phyloP scores from a whole-genome alignment of 805 yeast genomes.

The Naumovozyma baii region DNA sequence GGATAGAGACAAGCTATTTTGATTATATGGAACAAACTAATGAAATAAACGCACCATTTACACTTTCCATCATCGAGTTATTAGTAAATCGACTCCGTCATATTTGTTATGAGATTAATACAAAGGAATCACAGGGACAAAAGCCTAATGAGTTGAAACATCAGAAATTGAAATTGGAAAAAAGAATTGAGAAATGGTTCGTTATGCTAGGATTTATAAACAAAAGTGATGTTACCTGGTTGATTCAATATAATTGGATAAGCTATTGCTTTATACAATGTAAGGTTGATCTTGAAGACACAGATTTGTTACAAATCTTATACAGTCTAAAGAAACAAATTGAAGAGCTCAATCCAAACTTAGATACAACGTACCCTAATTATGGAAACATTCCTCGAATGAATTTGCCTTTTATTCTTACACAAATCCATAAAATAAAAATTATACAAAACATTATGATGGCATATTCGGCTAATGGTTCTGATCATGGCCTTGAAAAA shows the following conservation, averaged over 20 bases:
- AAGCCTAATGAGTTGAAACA: slow-evolving; percentile 29
- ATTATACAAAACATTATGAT: slow-evolving; percentile 39
- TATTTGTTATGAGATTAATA: slow-evolving; percentile 24
- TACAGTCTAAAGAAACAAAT: slow-evolving; percentile 14
- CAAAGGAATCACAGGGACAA: slow-evolving; percentile 27
- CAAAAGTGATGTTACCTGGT: slow-evolving; percentile 9
- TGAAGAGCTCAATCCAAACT: slow-evolving; percentile 1
- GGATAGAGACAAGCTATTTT: slow-evolving; percentile 22
- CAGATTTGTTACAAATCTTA: slow-evolving; percentile 22
- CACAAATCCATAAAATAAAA: slow-evolving; percentile 60
- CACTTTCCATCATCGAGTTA: slow-evolving; percentile 37
- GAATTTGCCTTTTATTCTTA: slow-evolving; percentile 36
- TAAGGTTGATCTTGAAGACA: slow-evolving; percentile 30
- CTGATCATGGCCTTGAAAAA: slow-evolving; percentile 13
- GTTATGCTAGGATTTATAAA: slow-evolving; percentile 26
- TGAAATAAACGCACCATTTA: slow-evolving; percentile 10
- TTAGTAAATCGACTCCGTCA: slow-evolving; percentile 36
- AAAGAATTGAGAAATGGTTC: slow-evolving; percentile 43
- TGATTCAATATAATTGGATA: slow-evolving; percentile 41
- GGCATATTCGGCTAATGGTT: slow-evolving; percentile 43
- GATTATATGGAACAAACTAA: slow-evolving; percentile 11
- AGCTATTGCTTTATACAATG: slow-evolving; percentile 37
- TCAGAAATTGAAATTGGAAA: slow-evolving; percentile 35
- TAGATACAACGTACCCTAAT: slow-evolving; percentile 43
- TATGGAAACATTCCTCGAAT: slow-evolving; percentile 43